A percentile compares a stretch with the other conserved stretches of the same genome.
phyloP scores from a whole-genome alignment of 148 eudicot species.

The Spergularia bocconei region DNA sequence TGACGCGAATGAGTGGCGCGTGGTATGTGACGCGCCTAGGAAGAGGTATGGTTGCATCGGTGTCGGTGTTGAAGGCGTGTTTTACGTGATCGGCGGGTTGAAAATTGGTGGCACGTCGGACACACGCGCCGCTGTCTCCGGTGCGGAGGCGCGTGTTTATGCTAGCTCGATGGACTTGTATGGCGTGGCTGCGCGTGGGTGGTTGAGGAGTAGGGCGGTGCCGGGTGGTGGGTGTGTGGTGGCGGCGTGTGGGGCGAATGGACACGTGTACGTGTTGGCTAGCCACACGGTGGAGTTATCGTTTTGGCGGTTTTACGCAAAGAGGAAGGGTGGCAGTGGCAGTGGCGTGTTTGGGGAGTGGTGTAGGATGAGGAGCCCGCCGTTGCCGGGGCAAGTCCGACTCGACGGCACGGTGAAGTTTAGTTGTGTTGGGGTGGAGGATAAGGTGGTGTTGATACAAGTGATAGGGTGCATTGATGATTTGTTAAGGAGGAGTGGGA shows the following conservation, averaged over 20 bases:
- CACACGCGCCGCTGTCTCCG: constrained; percentile 33
- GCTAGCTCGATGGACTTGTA: constrained; percentile 81
- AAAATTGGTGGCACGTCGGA: constrained; percentile 39
- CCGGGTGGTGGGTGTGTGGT: constrained; percentile 92
- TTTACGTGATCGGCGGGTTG: constrained; percentile 73
- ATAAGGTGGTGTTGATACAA: constrained; percentile 74
- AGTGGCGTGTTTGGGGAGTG: constrained; percentile 54
- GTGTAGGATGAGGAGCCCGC: constrained; percentile 64
- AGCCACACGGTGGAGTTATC: constrained; percentile 87
- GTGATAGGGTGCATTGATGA: constrained; percentile 67
- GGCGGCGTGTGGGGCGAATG: constrained; percentile 68
- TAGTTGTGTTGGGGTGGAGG: constrained; percentile 60
- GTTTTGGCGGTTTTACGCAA: constrained; percentile 66
- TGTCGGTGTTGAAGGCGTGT: constrained; percentile 51
- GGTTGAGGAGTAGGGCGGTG: constrained; percentile 60
- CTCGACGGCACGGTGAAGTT: constrained; percentile 72
- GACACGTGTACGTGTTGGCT: constrained; percentile 48
- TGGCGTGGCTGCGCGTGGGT: constrained; percentile 48
- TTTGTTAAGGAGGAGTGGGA: constrained; percentile 53
- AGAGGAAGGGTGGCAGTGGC: constrained; percentile 26
- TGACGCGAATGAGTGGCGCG: constrained; percentile 47
- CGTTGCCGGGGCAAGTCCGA: constrained; percentile 58
- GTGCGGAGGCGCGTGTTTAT: constrained; percentile 44
- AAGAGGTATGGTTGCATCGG: constrained; percentile 80
- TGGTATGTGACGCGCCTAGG: constrained; percentile 61